A percentile compares a stretch with the other conserved stretches of the same genome.
phyloP scores from a whole-genome alignment of 257 asterid genomes.

The Capsicum rhomboideum region DNA sequence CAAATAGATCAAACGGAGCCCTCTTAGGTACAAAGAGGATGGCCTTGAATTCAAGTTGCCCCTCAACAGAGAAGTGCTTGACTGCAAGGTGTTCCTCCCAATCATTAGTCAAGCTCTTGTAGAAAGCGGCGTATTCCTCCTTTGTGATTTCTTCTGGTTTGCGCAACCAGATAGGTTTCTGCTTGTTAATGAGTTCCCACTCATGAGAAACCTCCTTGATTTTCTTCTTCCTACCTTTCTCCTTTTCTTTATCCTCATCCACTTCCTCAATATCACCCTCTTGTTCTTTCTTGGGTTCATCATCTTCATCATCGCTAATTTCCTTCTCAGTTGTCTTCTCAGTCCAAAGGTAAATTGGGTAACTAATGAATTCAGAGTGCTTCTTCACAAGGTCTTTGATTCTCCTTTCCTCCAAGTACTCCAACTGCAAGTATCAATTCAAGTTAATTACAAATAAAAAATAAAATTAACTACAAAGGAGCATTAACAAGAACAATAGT shows the following conservation, averaged over 20 bases:
- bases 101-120: slow-evolving; percentile 12
- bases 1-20: background rate
- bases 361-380: slow-evolving; percentile 13
- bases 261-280: slow-evolving; percentile 8
- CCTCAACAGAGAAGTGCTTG: slow-evolving; percentile 9
- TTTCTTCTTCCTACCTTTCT: slow-evolving; percentile 3
- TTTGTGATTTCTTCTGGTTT: slow-evolving; percentile 9
- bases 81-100: slow-evolving; percentile 6
- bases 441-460: background rate
- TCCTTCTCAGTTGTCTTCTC: slow-evolving; percentile 11
- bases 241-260: slow-evolving; percentile 9
- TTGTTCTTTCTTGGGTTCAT: slow-evolving; percentile 8
- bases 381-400: slow-evolving; percentile 7
- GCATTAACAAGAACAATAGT: background rate
- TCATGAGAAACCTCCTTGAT: slow-evolving; percentile 13
- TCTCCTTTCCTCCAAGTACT: slow-evolving; percentile 11
- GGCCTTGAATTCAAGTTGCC: slow-evolving; percentile 3
- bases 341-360: slow-evolving; percentile 7
- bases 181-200: slow-evolving; percentile 15
- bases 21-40: background rate
- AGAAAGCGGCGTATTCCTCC: slow-evolving; percentile 8
- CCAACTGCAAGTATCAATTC: slow-evolving; percentile 2
- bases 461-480: background rate
- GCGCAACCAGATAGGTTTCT: slow-evolving; percentile 12
- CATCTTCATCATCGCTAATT: slow-evolving; percentile 10